Conservation (phyloP, 2,329 filamentous ascomycete species). For the Lomentospora prolificans region DNA sequence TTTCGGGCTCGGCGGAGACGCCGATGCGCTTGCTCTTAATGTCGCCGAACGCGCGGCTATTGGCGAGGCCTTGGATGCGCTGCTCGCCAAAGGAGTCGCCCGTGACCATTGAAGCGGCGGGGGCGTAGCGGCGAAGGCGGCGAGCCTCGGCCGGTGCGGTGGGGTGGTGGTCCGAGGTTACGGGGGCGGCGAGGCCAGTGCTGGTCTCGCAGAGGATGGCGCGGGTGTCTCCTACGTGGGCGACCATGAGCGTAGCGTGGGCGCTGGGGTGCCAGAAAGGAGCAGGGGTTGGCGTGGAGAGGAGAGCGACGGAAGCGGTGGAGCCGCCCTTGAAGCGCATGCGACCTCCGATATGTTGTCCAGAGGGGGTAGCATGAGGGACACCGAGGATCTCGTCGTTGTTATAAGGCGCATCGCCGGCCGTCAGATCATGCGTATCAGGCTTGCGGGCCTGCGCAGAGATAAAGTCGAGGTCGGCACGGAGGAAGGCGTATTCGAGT, state of each 20-base stretch:
- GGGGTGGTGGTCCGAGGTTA: slow-evolving; percentile 90
- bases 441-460: slow-evolving; percentile 76
- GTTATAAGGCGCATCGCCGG: slow-evolving; percentile 71
- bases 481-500: slow-evolving; percentile 84
- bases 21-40: slow-evolving; percentile 85
- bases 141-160: slow-evolving; percentile 75
- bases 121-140: slow-evolving; percentile 73
- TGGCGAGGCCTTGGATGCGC: slow-evolving; percentile 85
- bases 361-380: slow-evolving; percentile 42
- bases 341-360: slow-evolving; percentile 58
- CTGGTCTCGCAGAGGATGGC: slow-evolving; percentile 81
- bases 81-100: slow-evolving; percentile 92
- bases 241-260: slow-evolving; percentile 72
- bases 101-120: slow-evolving; percentile 69
- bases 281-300: slow-evolving; percentile 82
- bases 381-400: slow-evolving; percentile 70
- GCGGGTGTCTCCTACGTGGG: slow-evolving; percentile 89
- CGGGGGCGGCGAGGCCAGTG: slow-evolving; percentile 67
- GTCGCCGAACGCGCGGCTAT: slow-evolving; percentile 90
- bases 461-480: slow-evolving; percentile 90
- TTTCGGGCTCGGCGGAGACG: slow-evolving; percentile 87
- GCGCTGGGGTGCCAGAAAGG: slow-evolving; percentile 93
- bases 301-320: slow-evolving; percentile 79
- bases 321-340: slow-evolving; percentile 87
- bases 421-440: slow-evolving; percentile 59